Conservation (phyloP, 331 rosid genomes). For the Erythrophleum ivorense region DNA sequence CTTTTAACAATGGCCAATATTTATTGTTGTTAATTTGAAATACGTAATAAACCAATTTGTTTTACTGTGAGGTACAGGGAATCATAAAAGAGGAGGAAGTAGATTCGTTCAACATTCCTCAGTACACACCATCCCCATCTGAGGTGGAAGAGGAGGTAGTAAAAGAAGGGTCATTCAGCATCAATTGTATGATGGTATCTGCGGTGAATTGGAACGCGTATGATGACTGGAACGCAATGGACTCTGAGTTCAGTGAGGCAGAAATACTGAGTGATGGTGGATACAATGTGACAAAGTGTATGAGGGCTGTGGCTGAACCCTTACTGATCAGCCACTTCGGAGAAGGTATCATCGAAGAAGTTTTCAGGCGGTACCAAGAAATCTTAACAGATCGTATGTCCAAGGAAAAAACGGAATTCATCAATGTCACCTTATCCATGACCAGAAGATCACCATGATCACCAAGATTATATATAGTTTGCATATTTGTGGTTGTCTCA, state of each 20-base stretch:
- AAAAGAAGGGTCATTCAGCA: constrained; percentile 58
- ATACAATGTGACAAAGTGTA: not conserved
- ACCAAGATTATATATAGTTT: not conserved
- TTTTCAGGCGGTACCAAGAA: not conserved
- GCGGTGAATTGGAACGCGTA: constrained; percentile 52
- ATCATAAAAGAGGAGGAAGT: constrained; percentile 47
- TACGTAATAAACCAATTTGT: not conserved
- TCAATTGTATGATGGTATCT: constrained; percentile 40
- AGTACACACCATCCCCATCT: constrained; percentile 54
- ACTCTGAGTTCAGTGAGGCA: not conserved
- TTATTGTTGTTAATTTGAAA: not conserved
- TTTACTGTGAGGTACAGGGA: constrained; percentile 41
- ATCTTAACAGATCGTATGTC: constrained; percentile 2
- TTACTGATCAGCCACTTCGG: constrained; percentile 27
- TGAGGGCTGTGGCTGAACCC: constrained; percentile 64
- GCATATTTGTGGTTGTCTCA: not conserved
- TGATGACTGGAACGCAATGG: constrained; percentile 10
- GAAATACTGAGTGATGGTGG: constrained; percentile 29
- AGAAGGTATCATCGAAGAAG: not conserved
- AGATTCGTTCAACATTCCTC: constrained; percentile 58
- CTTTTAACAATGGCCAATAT: not conserved
- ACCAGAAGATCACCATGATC: constrained; percentile 8
- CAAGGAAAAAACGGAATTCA: not conserved
- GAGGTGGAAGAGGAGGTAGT: constrained; percentile 55
- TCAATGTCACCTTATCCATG: constrained; percentile 3